Percentiles rank a stretch among this genome's conserved stretches.
These are phyloP conservation scores for Kwoniella mangroviensis DNA, from an alignment of 768 basidiomycete species.

Conservation along the genomic window DNA sequence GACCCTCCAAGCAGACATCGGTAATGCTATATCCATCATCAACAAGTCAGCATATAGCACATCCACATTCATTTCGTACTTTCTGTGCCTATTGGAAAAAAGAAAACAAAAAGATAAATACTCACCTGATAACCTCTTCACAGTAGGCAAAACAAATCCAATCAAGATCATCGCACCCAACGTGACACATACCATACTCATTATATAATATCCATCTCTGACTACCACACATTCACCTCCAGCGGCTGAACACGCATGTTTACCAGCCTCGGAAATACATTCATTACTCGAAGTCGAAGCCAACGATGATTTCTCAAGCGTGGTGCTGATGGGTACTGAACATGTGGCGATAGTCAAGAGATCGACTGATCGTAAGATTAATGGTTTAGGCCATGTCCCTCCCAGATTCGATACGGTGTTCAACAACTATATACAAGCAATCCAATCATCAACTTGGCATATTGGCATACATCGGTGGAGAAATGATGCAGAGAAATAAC, in stretches of 20 bases:
- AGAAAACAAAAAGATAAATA: slow-evolving; percentile 2
- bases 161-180: slow-evolving; percentile 77
- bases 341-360: slow-evolving; percentile 84
- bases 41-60: background rate
- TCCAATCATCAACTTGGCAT: slow-evolving; percentile 8
- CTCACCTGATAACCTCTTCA: slow-evolving; percentile 82
- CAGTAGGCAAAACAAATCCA: slow-evolving; percentile 79
- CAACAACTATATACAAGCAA: slow-evolving; percentile 66
- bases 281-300: slow-evolving; percentile 59
- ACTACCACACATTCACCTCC: slow-evolving; percentile 81
- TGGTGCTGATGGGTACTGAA: slow-evolving; percentile 19
- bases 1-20: slow-evolving; percentile 50
- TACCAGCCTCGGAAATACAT: slow-evolving; percentile 92
- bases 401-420: slow-evolving; percentile 94
- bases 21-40: slow-evolving; percentile 32
- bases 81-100: background rate
- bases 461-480: background rate
- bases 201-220: slow-evolving; percentile 88
- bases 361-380: slow-evolving; percentile 96
- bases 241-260: slow-evolving; percentile 72
- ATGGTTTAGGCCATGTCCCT: slow-evolving; percentile 94
- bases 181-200: slow-evolving; percentile 75
- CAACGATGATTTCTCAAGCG: background rate
- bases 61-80: background rate
- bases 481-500: slow-evolving; percentile 41